These are phyloP conservation scores for Yamagishiella unicocca DNA, from an alignment of 139 green algal genomes.

Conservation along the genomic window DNA sequence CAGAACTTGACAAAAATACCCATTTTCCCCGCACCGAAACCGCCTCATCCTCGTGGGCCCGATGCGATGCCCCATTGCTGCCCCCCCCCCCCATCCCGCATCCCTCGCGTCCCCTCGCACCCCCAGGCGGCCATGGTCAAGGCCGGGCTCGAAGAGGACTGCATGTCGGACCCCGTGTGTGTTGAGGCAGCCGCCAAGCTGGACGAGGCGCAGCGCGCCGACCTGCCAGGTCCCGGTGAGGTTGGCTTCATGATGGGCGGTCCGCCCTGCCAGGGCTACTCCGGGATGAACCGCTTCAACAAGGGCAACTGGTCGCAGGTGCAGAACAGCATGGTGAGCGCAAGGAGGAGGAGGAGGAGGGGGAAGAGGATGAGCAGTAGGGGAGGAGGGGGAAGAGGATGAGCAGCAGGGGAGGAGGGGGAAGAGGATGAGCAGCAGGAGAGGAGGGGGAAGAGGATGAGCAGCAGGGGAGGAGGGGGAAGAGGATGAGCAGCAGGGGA, in stretches of 20 bases:
- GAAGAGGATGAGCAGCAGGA: no score
- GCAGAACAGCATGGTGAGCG: slow-evolving; percentile 94
- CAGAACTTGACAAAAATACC: not conserved
- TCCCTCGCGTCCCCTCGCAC: not conserved
- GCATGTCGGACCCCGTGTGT: slow-evolving; percentile 68
- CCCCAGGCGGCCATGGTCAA: slow-evolving; percentile 86
- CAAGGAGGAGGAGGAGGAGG: no score
- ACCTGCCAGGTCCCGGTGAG: slow-evolving; percentile 85
- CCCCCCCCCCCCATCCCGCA: not conserved
- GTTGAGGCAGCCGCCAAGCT: slow-evolving; percentile 51
- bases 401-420: no score
- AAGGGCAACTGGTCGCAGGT: slow-evolving; percentile 96
- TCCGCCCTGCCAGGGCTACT: slow-evolving; percentile 98
- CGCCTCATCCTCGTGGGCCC: no score
- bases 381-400: no score
- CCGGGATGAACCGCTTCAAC: slow-evolving; percentile 99
- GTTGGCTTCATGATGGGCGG: slow-evolving; percentile 98
- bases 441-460: no score
- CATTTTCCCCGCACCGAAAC: not conserved
- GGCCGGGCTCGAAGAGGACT: slow-evolving; percentile 75
- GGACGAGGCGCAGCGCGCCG: slow-evolving; percentile 14
- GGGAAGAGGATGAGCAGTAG: no score
- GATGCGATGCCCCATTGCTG: no score
- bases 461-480: no score
- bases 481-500: no score